These are phyloP conservation scores for Entelexis sorbosivorans DNA, from an alignment of 1,139 yeast species.

Conservation along the genomic window DNA sequence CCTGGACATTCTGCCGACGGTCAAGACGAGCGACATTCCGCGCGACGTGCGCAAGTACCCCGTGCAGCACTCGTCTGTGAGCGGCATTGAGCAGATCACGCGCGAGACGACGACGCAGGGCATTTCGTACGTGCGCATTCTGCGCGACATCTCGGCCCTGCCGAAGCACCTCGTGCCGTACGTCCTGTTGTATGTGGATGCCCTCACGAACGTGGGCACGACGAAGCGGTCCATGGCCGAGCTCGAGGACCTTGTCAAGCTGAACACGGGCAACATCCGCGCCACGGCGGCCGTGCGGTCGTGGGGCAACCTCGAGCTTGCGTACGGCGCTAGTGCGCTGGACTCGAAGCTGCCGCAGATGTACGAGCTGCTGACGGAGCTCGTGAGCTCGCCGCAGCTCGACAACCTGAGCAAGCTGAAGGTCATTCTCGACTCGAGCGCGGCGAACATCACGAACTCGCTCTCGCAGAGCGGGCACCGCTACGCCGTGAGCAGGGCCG, in stretches of 20 bases:
- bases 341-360: slow-evolving; percentile 57
- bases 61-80: slow-evolving; percentile 19
- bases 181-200: slow-evolving; percentile 66
- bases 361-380: slow-evolving; percentile 69
- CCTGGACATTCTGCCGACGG: slow-evolving; percentile 66
- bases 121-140: slow-evolving; percentile 42
- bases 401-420: slow-evolving; percentile 58
- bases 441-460: slow-evolving; percentile 65
- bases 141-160: slow-evolving; percentile 39
- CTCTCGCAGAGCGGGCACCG: slow-evolving; percentile 85
- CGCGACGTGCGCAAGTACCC: slow-evolving; percentile 36
- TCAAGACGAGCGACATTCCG: slow-evolving; percentile 62
- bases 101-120: slow-evolving; percentile 31
- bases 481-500: slow-evolving; percentile 61
- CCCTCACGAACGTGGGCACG: slow-evolving; percentile 82
- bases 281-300: slow-evolving; percentile 26
- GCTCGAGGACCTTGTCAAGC: slow-evolving; percentile 73
- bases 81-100: slow-evolving; percentile 27
- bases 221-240: slow-evolving; percentile 55
- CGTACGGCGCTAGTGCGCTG: slow-evolving; percentile 60
- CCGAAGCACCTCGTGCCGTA: slow-evolving; percentile 56
- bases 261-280: slow-evolving; percentile 71
- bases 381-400: slow-evolving; percentile 61
- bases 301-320: slow-evolving; percentile 37
- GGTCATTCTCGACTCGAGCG: slow-evolving; percentile 60